These are phyloP conservation scores for Tylopilus felleus DNA, from an alignment of 768 basidiomycete species.

Conservation along the genomic window DNA sequence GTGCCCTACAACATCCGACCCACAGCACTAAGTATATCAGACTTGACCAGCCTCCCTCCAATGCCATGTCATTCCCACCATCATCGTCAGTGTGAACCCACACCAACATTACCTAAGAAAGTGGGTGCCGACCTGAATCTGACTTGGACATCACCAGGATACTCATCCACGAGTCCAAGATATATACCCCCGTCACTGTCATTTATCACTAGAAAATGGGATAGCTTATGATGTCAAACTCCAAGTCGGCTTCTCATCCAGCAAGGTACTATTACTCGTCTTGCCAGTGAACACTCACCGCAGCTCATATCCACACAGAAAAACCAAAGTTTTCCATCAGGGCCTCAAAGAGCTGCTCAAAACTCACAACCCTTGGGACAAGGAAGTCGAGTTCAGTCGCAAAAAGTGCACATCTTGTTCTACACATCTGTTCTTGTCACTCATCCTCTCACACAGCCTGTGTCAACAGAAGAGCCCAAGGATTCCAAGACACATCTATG, in stretches of 20 bases:
- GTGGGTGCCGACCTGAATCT: no score
- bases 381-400: conserved; percentile 81
- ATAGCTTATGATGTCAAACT: conserved; percentile 38
- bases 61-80: no score
- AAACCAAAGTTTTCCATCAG: conserved; percentile 74
- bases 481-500: conserved; percentile 83
- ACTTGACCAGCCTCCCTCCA: no score
- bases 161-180: no score
- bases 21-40: no score
- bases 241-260: conserved; percentile 36
- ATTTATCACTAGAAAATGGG: conserved; percentile 26
- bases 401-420: conserved; percentile 55
- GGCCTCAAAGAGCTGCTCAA: conserved; percentile 73
- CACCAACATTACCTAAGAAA: no score
- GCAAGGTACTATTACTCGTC: conserved; percentile 27
- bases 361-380: conserved; percentile 74
- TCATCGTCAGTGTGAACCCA: no score
- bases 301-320: conserved; percentile 42
- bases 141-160: no score
- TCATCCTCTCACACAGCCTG: conserved; percentile 42
- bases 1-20: no score
- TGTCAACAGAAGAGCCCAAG: conserved; percentile 68
- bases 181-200: no score
- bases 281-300: conserved; percentile 1
- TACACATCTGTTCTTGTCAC: not conserved